Base-by-base conservation (phyloP, 73 alveolate genomes). In the Paramecium caudatum region DNA sequence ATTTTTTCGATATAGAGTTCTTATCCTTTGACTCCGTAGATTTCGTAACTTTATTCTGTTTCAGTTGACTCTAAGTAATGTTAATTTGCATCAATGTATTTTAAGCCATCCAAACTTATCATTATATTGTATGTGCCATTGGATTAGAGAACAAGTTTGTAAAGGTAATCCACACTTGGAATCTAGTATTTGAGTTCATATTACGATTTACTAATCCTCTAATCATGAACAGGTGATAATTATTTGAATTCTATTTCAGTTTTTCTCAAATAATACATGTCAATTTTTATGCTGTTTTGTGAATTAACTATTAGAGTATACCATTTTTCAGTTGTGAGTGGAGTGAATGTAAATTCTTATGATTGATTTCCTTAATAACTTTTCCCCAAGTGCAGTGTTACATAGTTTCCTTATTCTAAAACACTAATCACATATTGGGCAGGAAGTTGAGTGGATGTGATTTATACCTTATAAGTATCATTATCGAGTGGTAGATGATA, bases 291-390 rank as follows among this genome's bases (percentile, higher is more conserved):
- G 13, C 1, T 1, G 8, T 37, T 27, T 23, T 55, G 23, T 2
- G 80, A 55, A 55, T 55, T 55, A 16, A 55, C 80, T 27, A 55
- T 55, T 9, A 55, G 2, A 23, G 80, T 55, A 9, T 55, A 55
- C 80, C 21, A 23, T 27, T 55, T 10, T 0, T 55, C 46, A 19
- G 13, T 9, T 27, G 80, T 4, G 0, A 55, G 8, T 23, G 80
- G 80, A 23, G 41, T 55, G 46, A 55, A 55, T 23, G 80, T 55
- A 21, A 55, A 55, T 23, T 23, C 41, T 19, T 19, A 19, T 55
- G 80, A 10, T 12, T 55, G 8, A 23, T 55, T 55, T 2, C 46
- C 80, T 21, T 55, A 27, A 10, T 23, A 55, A 3, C 46, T 27
- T 23, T 55, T 55, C 2, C 80, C 80, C 4, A 55, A 10, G 12